Percentiles rank a stretch among this genome's conserved stretches.
Evolutionary conservation across 2,329 filamentous ascomycete species (phyloP).

Genomic region (Grosmannia penicillata): DNA sequence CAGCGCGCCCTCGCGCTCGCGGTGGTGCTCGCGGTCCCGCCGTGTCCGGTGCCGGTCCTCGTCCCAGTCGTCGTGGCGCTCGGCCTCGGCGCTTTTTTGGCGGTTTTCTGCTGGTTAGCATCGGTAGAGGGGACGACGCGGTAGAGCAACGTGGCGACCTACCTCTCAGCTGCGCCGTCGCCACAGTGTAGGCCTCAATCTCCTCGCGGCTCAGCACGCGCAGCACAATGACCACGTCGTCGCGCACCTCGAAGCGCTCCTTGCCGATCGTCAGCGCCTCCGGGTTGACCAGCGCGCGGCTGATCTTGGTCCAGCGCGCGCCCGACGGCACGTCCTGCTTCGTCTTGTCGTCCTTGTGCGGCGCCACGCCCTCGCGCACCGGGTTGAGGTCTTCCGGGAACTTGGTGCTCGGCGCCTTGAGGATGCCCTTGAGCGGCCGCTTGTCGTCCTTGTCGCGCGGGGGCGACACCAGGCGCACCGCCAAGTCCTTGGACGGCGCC

Average conservation of each 20-base stretch:
- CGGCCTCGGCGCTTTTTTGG: slow-evolving; percentile 16
- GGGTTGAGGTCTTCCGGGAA: slow-evolving; percentile 81
- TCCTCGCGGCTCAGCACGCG: slow-evolving; percentile 78
- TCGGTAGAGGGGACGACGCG: neutral
- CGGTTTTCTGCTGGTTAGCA: slow-evolving; percentile 20
- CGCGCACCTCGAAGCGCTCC: slow-evolving; percentile 81
- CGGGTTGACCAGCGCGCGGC: slow-evolving; percentile 74
- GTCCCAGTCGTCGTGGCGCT: slow-evolving; percentile 4
- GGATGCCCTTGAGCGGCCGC: slow-evolving; percentile 66
- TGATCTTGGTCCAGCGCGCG: slow-evolving; percentile 89
- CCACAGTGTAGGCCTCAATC: slow-evolving; percentile 72
- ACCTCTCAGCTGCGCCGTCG: slow-evolving; percentile 72
- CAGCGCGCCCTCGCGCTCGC: too few relatives aligned
- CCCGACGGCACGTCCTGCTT: slow-evolving; percentile 54
- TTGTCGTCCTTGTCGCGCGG: slow-evolving; percentile 31
- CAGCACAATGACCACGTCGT: slow-evolving; percentile 86
- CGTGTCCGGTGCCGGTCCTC: neutral
- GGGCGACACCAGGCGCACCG: slow-evolving; percentile 59
- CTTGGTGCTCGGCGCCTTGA: slow-evolving; percentile 65
- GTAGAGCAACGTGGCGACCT: slow-evolving; percentile 16
- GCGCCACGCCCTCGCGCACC: slow-evolving; percentile 77
- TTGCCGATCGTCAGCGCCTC: slow-evolving; percentile 75
- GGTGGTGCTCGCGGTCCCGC: slow-evolving; percentile 10
- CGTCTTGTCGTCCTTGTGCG: slow-evolving; percentile 73
- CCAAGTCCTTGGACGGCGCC: slow-evolving; percentile 1